Evolutionary conservation across 2,329 filamentous ascomycete species (phyloP), one percentile per base, ranked within the genome.

Genomic region (Stenocarpella maydis): DNA sequence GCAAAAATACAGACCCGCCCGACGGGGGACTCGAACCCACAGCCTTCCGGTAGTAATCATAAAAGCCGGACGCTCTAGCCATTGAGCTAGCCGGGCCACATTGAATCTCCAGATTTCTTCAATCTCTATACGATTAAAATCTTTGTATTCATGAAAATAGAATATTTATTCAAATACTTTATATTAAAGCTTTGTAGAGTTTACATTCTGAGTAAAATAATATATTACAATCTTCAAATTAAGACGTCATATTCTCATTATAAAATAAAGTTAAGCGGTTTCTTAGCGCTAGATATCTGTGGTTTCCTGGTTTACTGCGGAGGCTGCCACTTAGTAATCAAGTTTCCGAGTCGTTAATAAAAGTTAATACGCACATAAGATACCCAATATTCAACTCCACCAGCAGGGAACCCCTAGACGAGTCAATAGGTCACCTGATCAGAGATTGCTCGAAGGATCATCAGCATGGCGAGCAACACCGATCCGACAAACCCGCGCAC

Each of bases 401-500:
- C 19, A 12, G 37, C 43, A 21, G n/a, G 21, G 43, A 24, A 14
- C 28, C 10, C 2, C 28, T 37, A 15, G 58, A 34, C 43, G 28
- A 49, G 24, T 49, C 43, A 37, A 24, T 24, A 37, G 21, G 26
- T 17, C 19, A 34, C 31, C 31, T 34, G 9, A 47, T n/a, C 43
- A 17, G 14, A 24, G 26, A 17, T 12, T 3, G 9, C 4, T n/a
- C 2, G 8, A 34, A 37, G 47, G 9, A 47, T 24, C 9, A 34
- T 34, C 58, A 8, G 37, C 43, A 63, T 63, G 58, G 12, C 58
- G 8, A 37, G 41, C 58, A 63, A 63, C n/a, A 28, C 19, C 19
- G 43, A 49, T 2, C 49, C 58, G 14, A 63, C 58, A 21, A 21
- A 69, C 61, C 68, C 68, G 14, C 61, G 63, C n/a, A 60, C 63